A percentile compares a stretch with the other conserved stretches of the same genome.
Evolutionary conservation across 306 rosid species (phyloP).

Genomic region (Adenanthera pavonina): DNA sequence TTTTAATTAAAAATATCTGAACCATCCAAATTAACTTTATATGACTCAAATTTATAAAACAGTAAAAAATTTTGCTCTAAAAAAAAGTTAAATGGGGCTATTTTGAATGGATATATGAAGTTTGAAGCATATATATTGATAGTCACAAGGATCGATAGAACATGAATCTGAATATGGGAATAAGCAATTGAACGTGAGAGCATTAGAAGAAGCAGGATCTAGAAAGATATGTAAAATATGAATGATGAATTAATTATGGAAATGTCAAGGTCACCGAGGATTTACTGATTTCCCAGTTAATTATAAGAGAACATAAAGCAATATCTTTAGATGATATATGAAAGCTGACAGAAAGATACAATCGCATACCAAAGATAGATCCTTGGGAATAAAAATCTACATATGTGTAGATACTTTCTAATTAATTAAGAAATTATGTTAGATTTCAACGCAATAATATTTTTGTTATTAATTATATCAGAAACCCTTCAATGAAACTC

Average conservation of each 20-base stretch:
- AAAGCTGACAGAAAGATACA: not conserved
- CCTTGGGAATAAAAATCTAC: constrained; percentile 2
- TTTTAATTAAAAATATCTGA: too few relatives aligned
- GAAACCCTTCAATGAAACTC: not conserved
- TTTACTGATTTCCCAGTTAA: not conserved
- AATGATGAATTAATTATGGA: not conserved
- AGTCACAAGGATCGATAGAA: not conserved
- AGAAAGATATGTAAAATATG: not conserved
- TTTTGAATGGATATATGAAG: not conserved
- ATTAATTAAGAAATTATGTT: not conserved
- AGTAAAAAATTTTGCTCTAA: too few relatives aligned
- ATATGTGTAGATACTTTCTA: not conserved
- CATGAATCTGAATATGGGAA: not conserved
- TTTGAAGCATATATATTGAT: not conserved
- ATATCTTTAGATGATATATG: not conserved
- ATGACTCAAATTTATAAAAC: too few relatives aligned
- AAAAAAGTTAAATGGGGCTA: too few relatives aligned
- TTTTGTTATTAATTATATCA: not conserved
- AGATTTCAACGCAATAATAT: not conserved
- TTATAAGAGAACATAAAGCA: not conserved
- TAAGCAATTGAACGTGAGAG: not conserved
- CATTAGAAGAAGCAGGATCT: not conserved
- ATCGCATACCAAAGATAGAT: constrained; percentile 11
- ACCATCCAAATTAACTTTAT: too few relatives aligned
- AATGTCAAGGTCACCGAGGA: not conserved